Evolutionary conservation across 2,329 filamentous ascomycete species (phyloP).

Genomic region (Neonectria ditissima): DNA sequence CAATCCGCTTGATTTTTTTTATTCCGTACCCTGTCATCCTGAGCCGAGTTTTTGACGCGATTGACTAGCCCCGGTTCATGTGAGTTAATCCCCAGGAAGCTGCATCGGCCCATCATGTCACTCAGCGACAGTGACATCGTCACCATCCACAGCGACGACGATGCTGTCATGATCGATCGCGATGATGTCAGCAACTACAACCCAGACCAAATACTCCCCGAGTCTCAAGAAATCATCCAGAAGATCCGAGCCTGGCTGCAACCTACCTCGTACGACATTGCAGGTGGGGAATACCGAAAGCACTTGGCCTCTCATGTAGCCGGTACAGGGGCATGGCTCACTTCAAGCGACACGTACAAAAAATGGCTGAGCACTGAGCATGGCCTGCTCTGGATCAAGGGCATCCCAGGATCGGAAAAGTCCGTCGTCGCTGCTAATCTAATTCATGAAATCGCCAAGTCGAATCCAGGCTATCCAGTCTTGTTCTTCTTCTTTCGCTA

Average conservation of each 20-base stretch:
- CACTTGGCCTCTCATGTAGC: constrained; percentile 31
- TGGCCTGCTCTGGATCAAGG: constrained; percentile 40
- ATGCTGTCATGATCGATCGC: constrained; percentile 42
- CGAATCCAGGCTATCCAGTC: constrained; percentile 38
- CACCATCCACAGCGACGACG: constrained; percentile 24
- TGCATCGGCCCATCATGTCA: not conserved
- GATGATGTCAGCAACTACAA: constrained; percentile 51
- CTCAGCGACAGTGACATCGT: not conserved
- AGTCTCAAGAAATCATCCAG: constrained; percentile 41
- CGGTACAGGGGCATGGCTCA: constrained; percentile 34
- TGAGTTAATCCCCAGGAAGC: no score
- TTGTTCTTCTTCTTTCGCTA: constrained; percentile 56
- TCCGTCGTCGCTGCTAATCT: constrained; percentile 50
- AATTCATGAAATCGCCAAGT: constrained; percentile 25
- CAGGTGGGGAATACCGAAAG: constrained; percentile 36
- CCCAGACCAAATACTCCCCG: constrained; percentile 47
- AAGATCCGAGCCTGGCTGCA: constrained; percentile 33
- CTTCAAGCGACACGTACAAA: constrained; percentile 14
- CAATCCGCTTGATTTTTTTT: no score
- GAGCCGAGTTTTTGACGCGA: not conserved
- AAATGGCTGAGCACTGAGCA: constrained; percentile 27
- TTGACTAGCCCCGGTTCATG: not conserved
- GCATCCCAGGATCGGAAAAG: constrained; percentile 55
- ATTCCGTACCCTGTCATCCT: not conserved
- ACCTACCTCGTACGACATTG: constrained; percentile 33